Evolutionary conservation across 768 basidiomycete genomes (phyloP), one percentile per base, ranked within the genome.

Genomic region (Rhodotorula kratochvilovae): DNA sequence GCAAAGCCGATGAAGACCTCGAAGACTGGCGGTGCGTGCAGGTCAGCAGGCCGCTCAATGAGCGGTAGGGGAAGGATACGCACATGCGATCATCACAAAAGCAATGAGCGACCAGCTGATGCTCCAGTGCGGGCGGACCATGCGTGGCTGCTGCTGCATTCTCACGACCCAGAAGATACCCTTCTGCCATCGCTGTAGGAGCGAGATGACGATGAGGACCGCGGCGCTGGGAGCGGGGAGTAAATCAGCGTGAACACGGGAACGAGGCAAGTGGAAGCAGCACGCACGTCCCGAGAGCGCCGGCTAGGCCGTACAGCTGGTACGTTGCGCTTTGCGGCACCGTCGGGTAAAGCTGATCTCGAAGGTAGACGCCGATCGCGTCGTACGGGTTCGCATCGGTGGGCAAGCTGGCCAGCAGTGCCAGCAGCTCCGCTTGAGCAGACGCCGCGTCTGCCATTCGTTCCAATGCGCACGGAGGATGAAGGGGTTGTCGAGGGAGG

Each of bases 261-360:
- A 19, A 5, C 31, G n/a, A 43, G n/a, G 12, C 12, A 21, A 21
- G 23, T 2, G 39, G 3, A 17, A 25, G 59, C 35, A 15, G 36
- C 17, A 54, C 70, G 48, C 27, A 63, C 70, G 63, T 2, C 2
- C 55, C 70, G 36, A 57, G 58, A 1, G 42, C 15, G 1, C 33
- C 55, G 36, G 62, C 62, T 8, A 69, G 57, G 23, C 58, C 36
- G 57, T 69, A 69, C 2, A 69, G 50, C 27, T 69, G 68, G 15
- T n/a, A 43, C 8, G 39, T 21, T 0, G 68, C 68, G 2, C 50
- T 45, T 13, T 29, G 5, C 5, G 68, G 68, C 6, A 69, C 31
- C 3, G 56, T 45, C 11, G 68, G 68, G n/a, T 54, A 51, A 5
- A 69, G 29, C n/a, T 53, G 48, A 13, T 31, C 62, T 10, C 57